Evolutionary conservation across 2,329 filamentous ascomycete species (phyloP), one percentile per base, ranked within the genome.

Genomic region (Colletotrichum aenigma): DNA sequence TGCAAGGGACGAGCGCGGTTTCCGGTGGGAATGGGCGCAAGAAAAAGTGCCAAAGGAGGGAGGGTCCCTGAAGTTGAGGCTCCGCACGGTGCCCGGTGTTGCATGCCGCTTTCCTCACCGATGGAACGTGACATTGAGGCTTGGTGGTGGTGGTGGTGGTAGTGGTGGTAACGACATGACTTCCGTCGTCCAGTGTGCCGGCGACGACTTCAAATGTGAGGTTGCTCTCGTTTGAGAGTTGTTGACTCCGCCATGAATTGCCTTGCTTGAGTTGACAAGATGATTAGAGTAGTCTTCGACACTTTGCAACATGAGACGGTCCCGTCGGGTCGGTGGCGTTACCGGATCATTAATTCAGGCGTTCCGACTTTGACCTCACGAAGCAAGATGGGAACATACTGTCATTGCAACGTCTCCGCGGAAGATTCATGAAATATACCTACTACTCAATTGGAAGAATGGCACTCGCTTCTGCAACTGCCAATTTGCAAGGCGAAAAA

Each of bases 101-200:
- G 71, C 67, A 70, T 56, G 62, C 62, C 62, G 56, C 43, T 52
- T 56, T 66, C 15, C 64, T 55, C 55, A 43, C 73, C 62, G 73
- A 75, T 75, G 73, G 69, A 75, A 75, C 73, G 73, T 75, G n/a
- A 72, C 55, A 72, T 72, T 34, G 21, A 52, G 43, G 43, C 43
- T 21, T 21, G 43, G 4, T 21, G 12, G 43, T 52, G 55, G 24
- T 24, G 24, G 24, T 24, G 24, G 24, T 24, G 24, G 28, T 58
- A 21, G 21, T 52, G 16, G 18, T 21, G 15, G 30, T 30, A 30
- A 43, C 55, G 34, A 43, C 55, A 58, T 58, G 52, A 24, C 66
- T n/a, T 52, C 43, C 43, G 6, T 32, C 12, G 26, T 60, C 24
- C 6, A 16, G 8, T 60, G 12, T 24, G 3, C 28, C 43, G 43